Evolutionary conservation across 208 protist genomes (phyloP), one percentile per base, ranked within the genome.

Genomic region (Trypanosoma mega): DNA sequence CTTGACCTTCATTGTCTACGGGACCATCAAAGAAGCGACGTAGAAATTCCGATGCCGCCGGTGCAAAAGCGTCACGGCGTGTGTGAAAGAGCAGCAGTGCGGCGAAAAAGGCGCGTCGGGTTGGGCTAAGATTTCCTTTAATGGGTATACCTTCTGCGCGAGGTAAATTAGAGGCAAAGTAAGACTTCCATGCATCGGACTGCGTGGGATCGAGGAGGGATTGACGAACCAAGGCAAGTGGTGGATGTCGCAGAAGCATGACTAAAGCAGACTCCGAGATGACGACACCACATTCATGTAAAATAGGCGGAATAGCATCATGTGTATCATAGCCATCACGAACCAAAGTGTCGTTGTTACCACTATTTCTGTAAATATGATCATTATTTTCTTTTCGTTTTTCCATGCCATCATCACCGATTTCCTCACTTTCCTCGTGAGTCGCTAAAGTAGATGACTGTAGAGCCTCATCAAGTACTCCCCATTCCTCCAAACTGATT

Each of bases 401-500:
- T 12, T 39, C 8, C 34, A 12, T 39, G 12, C 12, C 34, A 39
- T 39, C 8, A 39, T 39, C 34, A 6, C 34, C 34, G 12, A 12
- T 16, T 39, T 39, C 34, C 12, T 39, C 12, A 16, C 34, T 12
- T 6, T 39, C 12, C 12, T 12, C 12, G 6, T 12, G 34, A 12
- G 34, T 6, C 34, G 6, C 34, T 39, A 16, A 12, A 39, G 29
- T 48, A 7, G 44, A 34, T 1, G 23, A 53, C 3, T 69, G 63
- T 14, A 82, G 50, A 6, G 66, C 58, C 12, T 74, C 52, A 26
- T 82, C 67, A 39, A 84, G 71, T 51, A 60, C 74, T 16, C 80
- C 71, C 89, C 89, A 95, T 69, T 95, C 89, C 9, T 81, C 74
- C 41, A 81, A 61, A 33, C 48, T 45, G 20, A 90, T 73, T n/a